Conservation (phyloP, 257 asterid genomes). For the Scutellaria minor region DNA sequence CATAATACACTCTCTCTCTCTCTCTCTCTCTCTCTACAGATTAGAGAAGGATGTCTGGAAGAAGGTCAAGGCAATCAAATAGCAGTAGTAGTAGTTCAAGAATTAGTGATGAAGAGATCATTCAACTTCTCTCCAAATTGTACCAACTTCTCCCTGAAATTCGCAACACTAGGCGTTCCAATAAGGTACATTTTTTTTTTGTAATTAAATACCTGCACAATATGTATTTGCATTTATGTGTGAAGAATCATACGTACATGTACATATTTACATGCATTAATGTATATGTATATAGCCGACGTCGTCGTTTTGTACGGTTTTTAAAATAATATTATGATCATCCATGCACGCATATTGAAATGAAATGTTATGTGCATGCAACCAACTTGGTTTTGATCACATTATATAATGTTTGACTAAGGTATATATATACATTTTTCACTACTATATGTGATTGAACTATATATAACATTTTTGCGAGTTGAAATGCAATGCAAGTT, state of each 20-base stretch:
- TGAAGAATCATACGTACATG: no score
- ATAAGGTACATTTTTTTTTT: constrained; percentile 42
- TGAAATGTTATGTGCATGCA: no score
- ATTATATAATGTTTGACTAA: no score
- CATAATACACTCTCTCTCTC: neutral
- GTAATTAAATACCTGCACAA: neutral
- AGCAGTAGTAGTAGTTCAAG: constrained; percentile 30
- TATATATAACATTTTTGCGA: neutral
- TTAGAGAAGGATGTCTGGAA: constrained; percentile 40
- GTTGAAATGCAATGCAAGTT: neutral
- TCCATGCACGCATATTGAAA: no score
- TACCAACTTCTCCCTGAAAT: constrained; percentile 62
- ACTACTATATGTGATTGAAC: no score
- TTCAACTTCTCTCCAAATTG: constrained; percentile 55
- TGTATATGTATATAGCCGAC: no score
- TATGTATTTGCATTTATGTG: neutral
- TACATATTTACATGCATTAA: no score
- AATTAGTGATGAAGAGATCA: constrained; percentile 59
- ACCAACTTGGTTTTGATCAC: no score
- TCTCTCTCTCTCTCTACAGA: no score
- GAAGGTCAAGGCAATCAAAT: constrained; percentile 36
- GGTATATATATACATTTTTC: neutral
- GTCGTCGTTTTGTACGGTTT: no score
- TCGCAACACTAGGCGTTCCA: constrained; percentile 38
- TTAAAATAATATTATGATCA: no score